These are phyloP conservation scores for Nissolia schottii DNA, from an alignment of 306 rosid species.

Conservation along the genomic window DNA sequence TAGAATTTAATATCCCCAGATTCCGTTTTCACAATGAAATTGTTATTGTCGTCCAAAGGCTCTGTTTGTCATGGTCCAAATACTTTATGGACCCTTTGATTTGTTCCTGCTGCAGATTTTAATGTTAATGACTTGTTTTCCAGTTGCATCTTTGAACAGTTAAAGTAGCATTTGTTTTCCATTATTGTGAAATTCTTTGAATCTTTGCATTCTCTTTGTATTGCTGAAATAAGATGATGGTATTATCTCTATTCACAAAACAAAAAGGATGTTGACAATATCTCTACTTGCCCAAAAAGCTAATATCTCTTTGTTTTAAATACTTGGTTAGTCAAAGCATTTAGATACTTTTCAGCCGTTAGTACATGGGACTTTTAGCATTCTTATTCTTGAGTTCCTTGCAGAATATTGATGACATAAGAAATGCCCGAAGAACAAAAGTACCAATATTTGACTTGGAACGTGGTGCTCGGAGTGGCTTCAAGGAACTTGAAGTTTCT, in stretches of 20 bases:
- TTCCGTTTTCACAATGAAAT: not conserved
- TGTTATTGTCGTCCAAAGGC: not conserved
- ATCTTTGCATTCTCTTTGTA: not conserved
- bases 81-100: not conserved
- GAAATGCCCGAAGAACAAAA: slow-evolving; percentile 77
- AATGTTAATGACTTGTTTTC: not conserved
- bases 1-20: too few species aligned
- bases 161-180: not conserved
- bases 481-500: slow-evolving; percentile 95
- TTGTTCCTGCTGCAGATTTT: slow-evolving; percentile 1
- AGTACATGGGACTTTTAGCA: slow-evolving; percentile 11
- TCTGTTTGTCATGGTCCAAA: not conserved
- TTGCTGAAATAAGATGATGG: slow-evolving; percentile 19
- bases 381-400: slow-evolving; percentile 30
- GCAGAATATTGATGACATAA: slow-evolving; percentile 93
- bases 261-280: not conserved
- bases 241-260: not conserved
- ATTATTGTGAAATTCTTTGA: not conserved
- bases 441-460: slow-evolving; percentile 93
- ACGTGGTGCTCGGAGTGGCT: slow-evolving; percentile 86
- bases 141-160: not conserved
- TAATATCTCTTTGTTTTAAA: slow-evolving; percentile 12
- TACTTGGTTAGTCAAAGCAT: slow-evolving; percentile 8
- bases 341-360: slow-evolving; percentile 17
- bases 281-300: not conserved